These are phyloP conservation scores for Pythium grandisporangium DNA, from an alignment of 352 stramenopile genomes.

Conservation along the genomic window DNA sequence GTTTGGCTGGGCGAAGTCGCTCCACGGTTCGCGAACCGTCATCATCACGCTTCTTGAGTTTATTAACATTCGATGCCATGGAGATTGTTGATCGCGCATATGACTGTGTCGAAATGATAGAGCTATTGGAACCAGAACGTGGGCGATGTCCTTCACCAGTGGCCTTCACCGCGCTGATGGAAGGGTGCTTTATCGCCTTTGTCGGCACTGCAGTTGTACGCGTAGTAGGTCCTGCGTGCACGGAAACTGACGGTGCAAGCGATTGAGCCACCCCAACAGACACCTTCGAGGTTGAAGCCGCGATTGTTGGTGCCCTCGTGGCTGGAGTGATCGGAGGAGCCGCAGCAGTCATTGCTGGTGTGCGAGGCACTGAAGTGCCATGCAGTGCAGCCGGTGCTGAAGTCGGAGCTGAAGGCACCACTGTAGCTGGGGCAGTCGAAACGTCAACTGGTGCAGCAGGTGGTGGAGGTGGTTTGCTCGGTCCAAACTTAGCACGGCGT, in stretches of 20 bases:
- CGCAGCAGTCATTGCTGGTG: conserved; percentile 1
- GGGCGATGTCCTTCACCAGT: conserved; percentile 19
- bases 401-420: conserved; percentile 13
- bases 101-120: conserved; percentile 65
- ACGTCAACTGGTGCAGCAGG: conserved; percentile 6
- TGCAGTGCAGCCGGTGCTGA: conserved; percentile 42
- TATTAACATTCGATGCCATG: conserved; percentile 69
- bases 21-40: conserved; percentile 69
- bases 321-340: background rate
- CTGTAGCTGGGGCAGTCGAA: background rate
- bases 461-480: conserved; percentile 14
- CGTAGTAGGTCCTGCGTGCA: too few species aligned
- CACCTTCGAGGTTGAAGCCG: too few species aligned
- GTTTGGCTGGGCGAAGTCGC: conserved; percentile 76
- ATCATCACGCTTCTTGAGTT: conserved; percentile 36
- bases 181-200: too few species aligned
- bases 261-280: too few species aligned
- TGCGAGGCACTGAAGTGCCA: conserved; percentile 14
- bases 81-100: conserved; percentile 73
- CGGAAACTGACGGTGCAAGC: too few species aligned
- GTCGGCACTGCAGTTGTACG: too few species aligned
- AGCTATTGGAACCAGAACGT: conserved; percentile 66
- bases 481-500: conserved; percentile 46
- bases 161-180: conserved; percentile 6
- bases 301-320: too few species aligned